Evolutionary conservation across 441 rosid genomes (phyloP).

Genomic region (Geranium incanum): DNA sequence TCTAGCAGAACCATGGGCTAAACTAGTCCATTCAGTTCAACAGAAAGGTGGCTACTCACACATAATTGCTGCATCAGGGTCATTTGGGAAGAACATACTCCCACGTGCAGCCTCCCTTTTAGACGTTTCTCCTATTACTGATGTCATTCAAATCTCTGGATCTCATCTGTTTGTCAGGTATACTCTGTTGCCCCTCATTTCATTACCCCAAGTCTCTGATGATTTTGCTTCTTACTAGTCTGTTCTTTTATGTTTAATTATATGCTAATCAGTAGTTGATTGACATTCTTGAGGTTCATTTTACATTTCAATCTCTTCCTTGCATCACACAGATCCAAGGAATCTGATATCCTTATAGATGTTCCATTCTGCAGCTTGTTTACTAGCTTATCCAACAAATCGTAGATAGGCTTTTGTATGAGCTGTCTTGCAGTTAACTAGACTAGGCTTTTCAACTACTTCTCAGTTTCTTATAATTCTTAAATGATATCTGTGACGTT

Average conservation of each 20-base stretch:
- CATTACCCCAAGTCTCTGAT: background rate
- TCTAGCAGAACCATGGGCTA: conserved; percentile 89
- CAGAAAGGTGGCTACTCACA: conserved; percentile 60
- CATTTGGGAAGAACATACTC: conserved; percentile 77
- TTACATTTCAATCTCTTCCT: background rate
- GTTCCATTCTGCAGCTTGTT: background rate
- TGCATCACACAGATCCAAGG: background rate
- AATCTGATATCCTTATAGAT: background rate
- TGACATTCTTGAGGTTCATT: background rate
- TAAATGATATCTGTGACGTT: background rate
- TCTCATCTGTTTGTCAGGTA: conserved; percentile 68
- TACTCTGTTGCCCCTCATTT: conserved; percentile 1
- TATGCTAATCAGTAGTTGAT: background rate
- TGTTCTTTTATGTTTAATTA: background rate
- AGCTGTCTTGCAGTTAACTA: background rate
- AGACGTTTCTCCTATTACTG: conserved; percentile 87
- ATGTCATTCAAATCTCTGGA: conserved; percentile 57
- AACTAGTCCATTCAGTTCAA: conserved; percentile 62
- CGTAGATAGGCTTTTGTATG: background rate
- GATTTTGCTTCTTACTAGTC: background rate
- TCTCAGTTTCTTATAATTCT: background rate
- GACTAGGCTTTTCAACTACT: background rate
- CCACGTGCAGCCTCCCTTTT: conserved; percentile 87
- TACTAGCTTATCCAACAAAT: background rate
- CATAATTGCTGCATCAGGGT: conserved; percentile 58